Base-by-base conservation (phyloP, 495 filamentous ascomycete genomes). In the Aspergillus sclerotiicarbonarius region DNA sequence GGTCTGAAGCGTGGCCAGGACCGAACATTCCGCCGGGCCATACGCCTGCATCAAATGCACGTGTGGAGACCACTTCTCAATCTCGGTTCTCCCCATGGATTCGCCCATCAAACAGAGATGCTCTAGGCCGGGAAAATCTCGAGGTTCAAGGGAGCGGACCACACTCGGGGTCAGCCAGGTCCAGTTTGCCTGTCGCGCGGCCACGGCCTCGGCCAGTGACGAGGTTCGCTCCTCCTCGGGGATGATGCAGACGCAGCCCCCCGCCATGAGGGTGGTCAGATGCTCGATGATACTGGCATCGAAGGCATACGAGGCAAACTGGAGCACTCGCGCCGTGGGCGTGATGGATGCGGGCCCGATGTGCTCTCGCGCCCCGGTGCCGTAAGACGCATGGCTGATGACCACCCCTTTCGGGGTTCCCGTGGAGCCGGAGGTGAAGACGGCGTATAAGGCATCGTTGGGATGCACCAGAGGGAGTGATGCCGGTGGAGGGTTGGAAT, bases 1-100 rank as follows among this genome's bases (percentile, higher is more conserved):
- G 10, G 51, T 32, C 30, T 69, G 67, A 35, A 67, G 59, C 1
- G 62, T 62, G 19, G 65, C 68, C n/a, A 62, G 54, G 4, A 62
- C 59, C 8, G 65, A 64, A 21, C 67, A 71, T 57, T 86, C 83
- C 0, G 71, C 75, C 8, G 84, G 83, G 0, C 85, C 85, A 60
- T 87, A 88, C 4, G 76, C 79, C 51, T 85, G 85, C 16, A 85
- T 62, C 15, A 83, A 69, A 13, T 62, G 62, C 43, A 74, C 57
- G 62, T 60, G 71, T 19, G 63, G 46, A 1, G 70, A 71, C 84
- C 84, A 87, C 25, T 70, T 69, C 0, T 59, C 53, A 1, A 82
- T 52, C 19, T 76, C 56, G 6, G 73, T 73, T 44, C 74, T 66
- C 0, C 76, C 67, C 56, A 83, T 64, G 0, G 80, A 69, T 56